A percentile compares a stretch with the other conserved stretches of the same genome.
Conservation (phyloP, 2,329 filamentous ascomycete species). For the Penicillium sp. region DNA sequence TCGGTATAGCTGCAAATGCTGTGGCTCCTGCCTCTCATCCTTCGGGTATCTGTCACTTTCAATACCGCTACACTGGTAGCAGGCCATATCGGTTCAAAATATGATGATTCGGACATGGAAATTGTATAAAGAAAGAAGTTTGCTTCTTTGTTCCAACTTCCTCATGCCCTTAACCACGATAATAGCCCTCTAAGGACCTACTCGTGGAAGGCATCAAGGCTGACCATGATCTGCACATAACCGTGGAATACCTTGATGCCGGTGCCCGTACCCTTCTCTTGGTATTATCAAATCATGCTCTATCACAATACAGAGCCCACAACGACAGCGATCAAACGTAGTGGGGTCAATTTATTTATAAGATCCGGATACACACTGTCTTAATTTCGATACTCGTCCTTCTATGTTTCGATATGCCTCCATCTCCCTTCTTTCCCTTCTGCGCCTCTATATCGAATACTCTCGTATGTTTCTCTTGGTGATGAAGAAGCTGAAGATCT, state of each 20-base stretch:
- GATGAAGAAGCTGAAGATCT: too few species aligned
- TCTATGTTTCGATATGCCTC: not conserved
- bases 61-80: too few species aligned
- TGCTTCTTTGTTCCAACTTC: not conserved
- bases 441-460: not conserved
- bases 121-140: not conserved
- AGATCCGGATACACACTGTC: too few species aligned
- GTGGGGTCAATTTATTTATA: not conserved
- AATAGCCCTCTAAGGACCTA: not conserved
- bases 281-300: not conserved
- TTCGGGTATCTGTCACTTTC: not conserved
- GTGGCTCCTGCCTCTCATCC: not conserved
- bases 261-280: not conserved
- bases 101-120: not conserved
- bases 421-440: not conserved
- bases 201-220: not conserved
- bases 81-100: too few species aligned
- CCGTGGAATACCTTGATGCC: not conserved
- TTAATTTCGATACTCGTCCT: not conserved
- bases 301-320: not conserved
- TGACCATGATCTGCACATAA: too few species aligned
- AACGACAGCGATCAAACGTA: not conserved
- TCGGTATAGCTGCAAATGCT: not conserved
- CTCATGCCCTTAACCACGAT: too few species aligned
- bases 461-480: not conserved